A percentile compares a stretch with the other conserved stretches of the same genome.
Evolutionary conservation across 2,329 filamentous ascomycete species (phyloP).

Genomic region (Claviceps sp.): DNA sequence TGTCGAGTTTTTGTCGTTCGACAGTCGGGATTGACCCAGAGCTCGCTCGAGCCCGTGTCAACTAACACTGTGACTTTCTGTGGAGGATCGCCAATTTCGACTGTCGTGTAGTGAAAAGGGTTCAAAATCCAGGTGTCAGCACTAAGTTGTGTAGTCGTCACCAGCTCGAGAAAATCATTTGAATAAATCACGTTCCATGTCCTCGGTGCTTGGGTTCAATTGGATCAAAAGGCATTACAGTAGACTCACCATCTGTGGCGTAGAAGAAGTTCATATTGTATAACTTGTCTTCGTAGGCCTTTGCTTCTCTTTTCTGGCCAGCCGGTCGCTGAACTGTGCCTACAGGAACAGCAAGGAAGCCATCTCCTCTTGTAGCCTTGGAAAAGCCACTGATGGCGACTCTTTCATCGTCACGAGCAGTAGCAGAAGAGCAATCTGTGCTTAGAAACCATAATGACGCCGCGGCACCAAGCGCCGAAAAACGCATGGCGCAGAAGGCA

Average conservation of each 20-base stretch:
- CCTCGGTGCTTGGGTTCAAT: no score
- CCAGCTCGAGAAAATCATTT: neutral
- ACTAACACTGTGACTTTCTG: slow-evolving; percentile 33
- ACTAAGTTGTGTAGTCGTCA: neutral
- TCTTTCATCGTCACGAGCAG: slow-evolving; percentile 2
- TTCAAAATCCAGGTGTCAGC: no score
- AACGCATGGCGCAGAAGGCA: slow-evolving; percentile 6
- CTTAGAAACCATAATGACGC: slow-evolving; percentile 8
- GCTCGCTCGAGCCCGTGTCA: slow-evolving; percentile 39
- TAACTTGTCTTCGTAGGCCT: slow-evolving; percentile 17
- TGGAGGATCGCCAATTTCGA: slow-evolving; percentile 27
- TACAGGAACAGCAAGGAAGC: slow-evolving; percentile 24
- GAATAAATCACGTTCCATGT: no score
- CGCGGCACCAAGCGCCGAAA: slow-evolving; percentile 4
- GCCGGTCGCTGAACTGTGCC: slow-evolving; percentile 16
- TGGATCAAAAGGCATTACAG: no score
- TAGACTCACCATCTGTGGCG: slow-evolving; percentile 21
- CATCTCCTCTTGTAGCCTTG: slow-evolving; percentile 19
- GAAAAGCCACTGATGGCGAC: slow-evolving; percentile 10
- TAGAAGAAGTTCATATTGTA: slow-evolving; percentile 26
- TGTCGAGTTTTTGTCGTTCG: slow-evolving; percentile 20
- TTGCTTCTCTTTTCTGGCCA: slow-evolving; percentile 7
- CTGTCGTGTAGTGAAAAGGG: slow-evolving; percentile 6
- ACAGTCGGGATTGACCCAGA: slow-evolving; percentile 42
- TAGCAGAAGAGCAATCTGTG: neutral